Conservation (phyloP, 306 rosid species). For the Cucumis melo region DNA sequence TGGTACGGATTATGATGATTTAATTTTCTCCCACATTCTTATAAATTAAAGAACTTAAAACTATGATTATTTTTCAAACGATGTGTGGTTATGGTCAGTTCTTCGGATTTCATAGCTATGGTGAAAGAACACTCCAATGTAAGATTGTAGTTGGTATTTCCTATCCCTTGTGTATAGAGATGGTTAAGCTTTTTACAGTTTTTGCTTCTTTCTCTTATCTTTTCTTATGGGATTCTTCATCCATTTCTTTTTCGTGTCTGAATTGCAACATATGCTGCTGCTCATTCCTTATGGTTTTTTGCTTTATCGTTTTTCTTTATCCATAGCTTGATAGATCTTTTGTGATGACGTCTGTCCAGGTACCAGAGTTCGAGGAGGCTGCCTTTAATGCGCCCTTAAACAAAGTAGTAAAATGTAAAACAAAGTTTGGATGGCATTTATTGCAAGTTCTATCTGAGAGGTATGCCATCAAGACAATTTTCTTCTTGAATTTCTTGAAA, state of each 20-base stretch:
- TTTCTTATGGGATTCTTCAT: no score
- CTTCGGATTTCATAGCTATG: no score
- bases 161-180: no score
- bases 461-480: conserved; percentile 16
- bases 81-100: background rate
- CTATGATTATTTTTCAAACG: background rate
- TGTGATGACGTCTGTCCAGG: conserved; percentile 36
- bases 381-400: conserved; percentile 81
- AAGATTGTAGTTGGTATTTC: no score
- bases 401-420: conserved; percentile 78
- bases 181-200: no score
- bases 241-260: no score
- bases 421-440: conserved; percentile 93
- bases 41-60: background rate
- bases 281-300: no score
- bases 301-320: background rate
- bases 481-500: conserved; percentile 5
- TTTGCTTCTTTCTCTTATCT: no score
- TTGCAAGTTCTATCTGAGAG: conserved; percentile 83
- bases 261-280: no score
- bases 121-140: no score
- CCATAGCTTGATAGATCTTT: conserved; percentile 10
- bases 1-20: conserved; percentile 33
- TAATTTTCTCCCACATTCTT: conserved; percentile 1
- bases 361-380: conserved; percentile 94